These are phyloP conservation scores for Bocquillonia castaneifolia DNA, from an alignment of 441 rosid species.

Conservation along the genomic window DNA sequence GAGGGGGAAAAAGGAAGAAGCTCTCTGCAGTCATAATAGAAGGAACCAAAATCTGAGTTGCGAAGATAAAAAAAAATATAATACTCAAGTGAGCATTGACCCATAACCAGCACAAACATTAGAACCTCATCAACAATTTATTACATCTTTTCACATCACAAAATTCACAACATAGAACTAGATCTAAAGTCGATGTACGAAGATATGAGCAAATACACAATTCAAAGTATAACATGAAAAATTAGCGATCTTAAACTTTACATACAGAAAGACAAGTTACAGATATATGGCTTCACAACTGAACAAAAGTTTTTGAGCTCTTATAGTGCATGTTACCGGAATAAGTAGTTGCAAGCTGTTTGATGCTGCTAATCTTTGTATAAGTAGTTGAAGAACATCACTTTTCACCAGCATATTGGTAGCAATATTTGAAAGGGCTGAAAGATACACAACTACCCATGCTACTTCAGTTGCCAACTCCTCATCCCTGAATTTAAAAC, in stretches of 20 bases:
- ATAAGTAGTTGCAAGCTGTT: conserved; percentile 76
- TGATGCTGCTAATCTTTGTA: conserved; percentile 76
- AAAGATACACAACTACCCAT: conserved; percentile 94
- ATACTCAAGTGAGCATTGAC: conserved; percentile 5
- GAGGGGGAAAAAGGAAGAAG: background rate
- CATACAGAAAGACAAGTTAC: background rate
- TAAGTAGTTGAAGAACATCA: conserved; percentile 63
- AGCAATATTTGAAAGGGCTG: conserved; percentile 87
- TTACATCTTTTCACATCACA: background rate
- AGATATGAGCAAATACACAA: background rate
- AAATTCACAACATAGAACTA: background rate
- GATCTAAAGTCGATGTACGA: background rate
- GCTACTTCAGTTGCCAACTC: conserved; percentile 91
- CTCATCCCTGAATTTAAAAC: conserved; percentile 60
- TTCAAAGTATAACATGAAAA: background rate
- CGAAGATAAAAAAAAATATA: no score
- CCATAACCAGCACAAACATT: conserved; percentile 4
- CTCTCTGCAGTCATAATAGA: background rate
- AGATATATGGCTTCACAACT: background rate
- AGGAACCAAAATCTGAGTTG: conserved; percentile 2
- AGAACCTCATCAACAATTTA: conserved; percentile 2
- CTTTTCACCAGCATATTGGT: conserved; percentile 66
- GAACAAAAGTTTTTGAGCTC: conserved; percentile 13
- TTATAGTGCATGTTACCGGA: conserved; percentile 53
- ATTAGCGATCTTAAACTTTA: conserved; percentile 9